Conservation (phyloP, 2,329 filamentous ascomycete genomes). For the Talaromyces rugulosus region DNA sequence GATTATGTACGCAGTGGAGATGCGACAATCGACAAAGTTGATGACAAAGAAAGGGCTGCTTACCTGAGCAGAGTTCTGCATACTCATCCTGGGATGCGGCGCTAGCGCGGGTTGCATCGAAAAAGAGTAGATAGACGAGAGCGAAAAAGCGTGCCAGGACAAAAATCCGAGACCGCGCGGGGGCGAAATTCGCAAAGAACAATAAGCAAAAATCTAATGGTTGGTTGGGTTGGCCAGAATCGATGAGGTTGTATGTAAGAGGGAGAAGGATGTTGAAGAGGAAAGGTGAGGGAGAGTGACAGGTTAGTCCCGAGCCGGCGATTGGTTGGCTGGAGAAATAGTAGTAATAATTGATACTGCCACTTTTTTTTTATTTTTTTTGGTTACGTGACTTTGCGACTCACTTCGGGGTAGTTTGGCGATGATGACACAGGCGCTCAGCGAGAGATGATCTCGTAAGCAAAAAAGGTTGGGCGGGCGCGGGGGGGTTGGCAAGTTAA, state of each 20-base stretch:
- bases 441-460: slow-evolving; percentile 33
- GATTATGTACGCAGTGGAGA: neutral
- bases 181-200: neutral
- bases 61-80: slow-evolving; percentile 53
- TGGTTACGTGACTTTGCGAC: neutral
- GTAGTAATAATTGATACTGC: slow-evolving; percentile 17
- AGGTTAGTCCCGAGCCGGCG: slow-evolving; percentile 6
- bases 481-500: slow-evolving; percentile 11
- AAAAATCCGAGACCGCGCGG: neutral
- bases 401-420: neutral
- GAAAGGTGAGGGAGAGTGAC: neutral
- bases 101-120: slow-evolving; percentile 45
- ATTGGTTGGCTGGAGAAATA: slow-evolving; percentile 6
- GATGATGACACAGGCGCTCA: neutral
- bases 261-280: neutral
- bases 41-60: slow-evolving; percentile 41
- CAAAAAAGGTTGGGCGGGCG: slow-evolving; percentile 16
- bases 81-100: slow-evolving; percentile 45
- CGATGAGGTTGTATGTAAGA: neutral
- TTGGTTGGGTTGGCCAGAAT: neutral
- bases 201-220: neutral
- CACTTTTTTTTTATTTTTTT: slow-evolving; percentile 4
- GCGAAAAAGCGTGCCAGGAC: slow-evolving; percentile 1
- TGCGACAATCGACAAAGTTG: neutral
- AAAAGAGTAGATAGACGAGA: slow-evolving; percentile 14